Percentiles rank a stretch among this genome's conserved stretches.
Evolutionary conservation across 2,329 filamentous ascomycete genomes (phyloP).

Genomic region (Xylariaceae sp.): DNA sequence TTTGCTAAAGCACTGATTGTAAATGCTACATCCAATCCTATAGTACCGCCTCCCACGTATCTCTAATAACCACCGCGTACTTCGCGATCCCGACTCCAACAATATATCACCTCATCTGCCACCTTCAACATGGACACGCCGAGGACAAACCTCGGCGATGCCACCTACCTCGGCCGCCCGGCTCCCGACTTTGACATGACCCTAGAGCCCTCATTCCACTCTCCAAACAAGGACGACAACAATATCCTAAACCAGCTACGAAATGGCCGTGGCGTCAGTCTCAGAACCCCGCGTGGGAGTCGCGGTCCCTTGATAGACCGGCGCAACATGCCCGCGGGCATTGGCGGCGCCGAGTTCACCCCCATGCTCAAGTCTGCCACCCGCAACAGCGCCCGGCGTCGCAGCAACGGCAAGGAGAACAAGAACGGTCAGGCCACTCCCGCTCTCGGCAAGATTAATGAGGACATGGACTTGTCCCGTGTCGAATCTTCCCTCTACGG

Average conservation of each 20-base stretch:
- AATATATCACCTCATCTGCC: constrained; percentile 11
- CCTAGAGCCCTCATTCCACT: constrained; percentile 82
- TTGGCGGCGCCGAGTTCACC: constrained; percentile 80
- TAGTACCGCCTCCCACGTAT: not conserved
- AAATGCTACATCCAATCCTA: too few relatives aligned
- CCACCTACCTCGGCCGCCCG: constrained; percentile 70
- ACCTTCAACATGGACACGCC: constrained; percentile 67
- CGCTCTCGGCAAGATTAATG: constrained; percentile 62
- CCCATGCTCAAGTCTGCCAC: constrained; percentile 83
- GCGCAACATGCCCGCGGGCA: constrained; percentile 65
- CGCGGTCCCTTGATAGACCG: constrained; percentile 69
- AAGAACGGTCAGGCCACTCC: constrained; percentile 64
- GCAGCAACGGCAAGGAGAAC: constrained; percentile 66
- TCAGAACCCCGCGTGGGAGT: constrained; percentile 69
- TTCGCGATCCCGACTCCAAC: constrained; percentile 5
- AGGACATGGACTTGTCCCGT: constrained; percentile 68
- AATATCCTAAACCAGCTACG: constrained; percentile 75
- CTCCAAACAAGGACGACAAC: constrained; percentile 71
- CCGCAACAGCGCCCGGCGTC: constrained; percentile 65
- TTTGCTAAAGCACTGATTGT: too few relatives aligned
- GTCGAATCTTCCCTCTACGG: constrained; percentile 72
- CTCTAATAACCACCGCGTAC: constrained; percentile 10
- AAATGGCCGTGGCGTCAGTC: constrained; percentile 59
- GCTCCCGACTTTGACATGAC: constrained; percentile 76
- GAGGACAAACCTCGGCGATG: constrained; percentile 79